Conservation (phyloP, 2,329 filamentous ascomycete genomes). For the Aureobasidium pullulans region DNA sequence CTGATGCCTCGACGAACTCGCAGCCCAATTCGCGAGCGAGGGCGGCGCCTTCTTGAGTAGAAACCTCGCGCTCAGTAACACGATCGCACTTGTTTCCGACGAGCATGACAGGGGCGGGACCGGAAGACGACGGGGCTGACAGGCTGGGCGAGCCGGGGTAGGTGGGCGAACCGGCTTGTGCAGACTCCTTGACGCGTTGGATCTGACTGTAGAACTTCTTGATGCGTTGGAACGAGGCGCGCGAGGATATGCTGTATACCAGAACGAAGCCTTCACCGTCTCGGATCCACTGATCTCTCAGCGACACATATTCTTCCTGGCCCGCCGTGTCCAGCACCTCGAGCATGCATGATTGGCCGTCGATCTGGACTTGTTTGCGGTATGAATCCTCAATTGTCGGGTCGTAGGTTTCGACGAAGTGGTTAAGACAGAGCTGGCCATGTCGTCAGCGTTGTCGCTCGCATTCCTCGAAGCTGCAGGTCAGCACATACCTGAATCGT, state of each 20-base stretch:
- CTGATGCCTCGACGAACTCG: conserved; percentile 93
- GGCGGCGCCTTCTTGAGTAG: conserved; percentile 89
- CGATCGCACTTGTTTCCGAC: conserved; percentile 98
- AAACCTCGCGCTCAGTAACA: conserved; percentile 91
- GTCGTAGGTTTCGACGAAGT: conserved; percentile 90
- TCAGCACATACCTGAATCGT: conserved; percentile 62
- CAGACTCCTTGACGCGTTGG: conserved; percentile 91
- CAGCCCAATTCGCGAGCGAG: conserved; percentile 87
- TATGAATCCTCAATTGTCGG: conserved; percentile 63
- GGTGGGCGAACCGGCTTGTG: conserved; percentile 61
- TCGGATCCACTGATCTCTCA: conserved; percentile 96
- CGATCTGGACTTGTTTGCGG: conserved; percentile 71
- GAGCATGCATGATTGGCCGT: conserved; percentile 91
- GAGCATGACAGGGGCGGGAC: conserved; percentile 88
- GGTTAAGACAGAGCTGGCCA: conserved; percentile 79
- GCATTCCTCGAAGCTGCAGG: neutral
- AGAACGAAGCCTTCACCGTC: conserved; percentile 96
- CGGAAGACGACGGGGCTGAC: conserved; percentile 44
- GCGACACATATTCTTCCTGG: conserved; percentile 95
- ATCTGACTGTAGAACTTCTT: conserved; percentile 95
- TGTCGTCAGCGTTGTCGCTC: conserved; percentile 13
- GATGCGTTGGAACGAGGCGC: conserved; percentile 90
- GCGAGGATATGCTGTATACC: conserved; percentile 96
- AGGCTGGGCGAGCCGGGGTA: conserved; percentile 66
- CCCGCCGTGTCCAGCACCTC: conserved; percentile 96